Conservation (phyloP, 768 basidiomycete species). For the Chalciporus chontae region DNA sequence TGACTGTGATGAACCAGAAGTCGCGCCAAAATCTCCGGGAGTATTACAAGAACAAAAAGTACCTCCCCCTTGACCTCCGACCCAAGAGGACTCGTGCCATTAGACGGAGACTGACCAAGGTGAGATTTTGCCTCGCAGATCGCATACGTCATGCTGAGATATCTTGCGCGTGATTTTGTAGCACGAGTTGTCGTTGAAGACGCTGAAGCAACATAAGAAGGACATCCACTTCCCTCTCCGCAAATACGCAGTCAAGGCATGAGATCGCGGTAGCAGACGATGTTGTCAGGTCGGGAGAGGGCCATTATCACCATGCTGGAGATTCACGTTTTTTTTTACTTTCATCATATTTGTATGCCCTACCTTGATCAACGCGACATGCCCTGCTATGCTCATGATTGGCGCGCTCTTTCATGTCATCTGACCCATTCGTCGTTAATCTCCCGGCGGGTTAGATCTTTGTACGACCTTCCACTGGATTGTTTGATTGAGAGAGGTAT, state of each 20-base stretch:
- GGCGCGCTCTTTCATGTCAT: background rate
- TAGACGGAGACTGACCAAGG: conserved; percentile 90
- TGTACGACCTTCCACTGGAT: no score
- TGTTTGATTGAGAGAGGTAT: no score
- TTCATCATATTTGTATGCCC: conserved; percentile 36
- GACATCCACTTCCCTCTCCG: conserved; percentile 89
- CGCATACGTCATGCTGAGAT: conserved; percentile 1
- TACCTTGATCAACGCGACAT: conserved; percentile 34
- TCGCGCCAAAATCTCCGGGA: conserved; percentile 94
- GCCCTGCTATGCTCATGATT: conserved; percentile 23
- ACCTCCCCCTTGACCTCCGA: conserved; percentile 95
- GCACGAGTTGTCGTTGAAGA: conserved; percentile 85
- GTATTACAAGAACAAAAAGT: conserved; percentile 97
- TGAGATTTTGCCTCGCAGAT: conserved; percentile 32
- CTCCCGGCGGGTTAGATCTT: no score
- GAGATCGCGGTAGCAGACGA: conserved; percentile 29
- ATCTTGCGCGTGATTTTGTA: conserved; percentile 28
- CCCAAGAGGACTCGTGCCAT: conserved; percentile 98
- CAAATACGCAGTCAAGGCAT: conserved; percentile 96
- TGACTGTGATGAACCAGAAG: conserved; percentile 99
- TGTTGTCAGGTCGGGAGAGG: conserved; percentile 20
- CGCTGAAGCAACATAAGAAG: conserved; percentile 92
- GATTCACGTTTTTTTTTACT: conserved; percentile 28
- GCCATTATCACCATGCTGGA: conserved; percentile 5
- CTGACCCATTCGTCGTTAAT: no score